These are phyloP conservation scores for Penicillium olsonii DNA, from an alignment of 2,329 filamentous ascomycete species.

Conservation along the genomic window DNA sequence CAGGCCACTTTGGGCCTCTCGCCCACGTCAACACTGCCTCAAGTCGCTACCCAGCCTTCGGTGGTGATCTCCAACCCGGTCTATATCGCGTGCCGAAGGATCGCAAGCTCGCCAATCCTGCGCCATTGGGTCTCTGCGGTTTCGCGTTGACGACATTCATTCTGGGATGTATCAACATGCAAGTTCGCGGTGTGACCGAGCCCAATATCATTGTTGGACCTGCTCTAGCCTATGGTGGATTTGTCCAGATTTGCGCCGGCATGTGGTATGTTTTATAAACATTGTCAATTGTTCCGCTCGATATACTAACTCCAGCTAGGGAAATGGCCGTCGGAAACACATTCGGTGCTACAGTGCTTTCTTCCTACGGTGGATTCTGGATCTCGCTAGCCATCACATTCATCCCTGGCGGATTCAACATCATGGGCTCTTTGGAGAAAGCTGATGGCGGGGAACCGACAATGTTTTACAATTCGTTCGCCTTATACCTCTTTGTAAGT, in stretches of 20 bases:
- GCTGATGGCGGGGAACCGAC: conserved; percentile 37
- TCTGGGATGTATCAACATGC: conserved; percentile 70
- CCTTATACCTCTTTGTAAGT: conserved; percentile 61
- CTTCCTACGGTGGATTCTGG: conserved; percentile 80
- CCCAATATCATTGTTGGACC: conserved; percentile 67
- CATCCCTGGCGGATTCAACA: conserved; percentile 63
- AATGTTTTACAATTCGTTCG: conserved; percentile 59
- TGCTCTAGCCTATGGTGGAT: conserved; percentile 70
- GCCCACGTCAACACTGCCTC: conserved; percentile 44
- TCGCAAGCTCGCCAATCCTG: conserved; percentile 73
- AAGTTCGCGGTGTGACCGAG: conserved; percentile 56
- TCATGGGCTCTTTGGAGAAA: conserved; percentile 50
- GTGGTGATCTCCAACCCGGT: conserved; percentile 69
- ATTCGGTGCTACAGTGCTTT: conserved; percentile 74
- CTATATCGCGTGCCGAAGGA: conserved; percentile 59
- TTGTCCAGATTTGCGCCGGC: conserved; percentile 73
- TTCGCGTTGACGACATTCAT: conserved; percentile 79
- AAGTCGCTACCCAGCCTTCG: conserved; percentile 58
- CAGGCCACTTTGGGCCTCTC: conserved; percentile 40
- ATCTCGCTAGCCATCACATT: conserved; percentile 69
- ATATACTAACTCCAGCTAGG: conserved; percentile 47
- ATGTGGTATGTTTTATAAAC: conserved; percentile 66
- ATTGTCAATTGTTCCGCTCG: not conserved
- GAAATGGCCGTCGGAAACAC: conserved; percentile 79
- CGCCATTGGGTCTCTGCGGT: conserved; percentile 69